Conservation (phyloP, 257 asterid genomes). For the Cynanchum wilfordii region DNA sequence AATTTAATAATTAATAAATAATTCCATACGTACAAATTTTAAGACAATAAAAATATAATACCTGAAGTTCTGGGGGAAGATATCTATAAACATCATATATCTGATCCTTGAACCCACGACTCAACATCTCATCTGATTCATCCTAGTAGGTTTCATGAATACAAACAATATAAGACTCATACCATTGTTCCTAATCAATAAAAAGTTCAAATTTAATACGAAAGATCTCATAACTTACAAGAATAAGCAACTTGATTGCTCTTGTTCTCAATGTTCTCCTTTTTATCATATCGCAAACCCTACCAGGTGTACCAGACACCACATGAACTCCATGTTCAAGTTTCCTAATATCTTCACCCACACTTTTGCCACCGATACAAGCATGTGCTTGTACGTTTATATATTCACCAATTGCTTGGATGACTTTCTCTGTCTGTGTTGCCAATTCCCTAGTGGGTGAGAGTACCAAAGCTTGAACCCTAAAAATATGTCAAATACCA, state of each 20-base stretch:
- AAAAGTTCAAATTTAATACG: background rate
- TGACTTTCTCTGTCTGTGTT: slow-evolving; percentile 85
- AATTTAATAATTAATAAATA: no score
- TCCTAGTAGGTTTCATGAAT: slow-evolving; percentile 41
- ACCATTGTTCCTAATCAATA: background rate
- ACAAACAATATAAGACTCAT: background rate
- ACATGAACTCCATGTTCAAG: slow-evolving; percentile 97
- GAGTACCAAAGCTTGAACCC: slow-evolving; percentile 93
- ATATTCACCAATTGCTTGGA: slow-evolving; percentile 82
- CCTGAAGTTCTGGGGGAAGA: slow-evolving; percentile 99
- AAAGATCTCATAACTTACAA: slow-evolving; percentile 43
- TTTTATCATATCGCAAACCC: slow-evolving; percentile 97
- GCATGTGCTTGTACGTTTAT: slow-evolving; percentile 92
- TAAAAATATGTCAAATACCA: slow-evolving; percentile 14
- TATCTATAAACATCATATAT: slow-evolving; percentile 96
- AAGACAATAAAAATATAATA: background rate
- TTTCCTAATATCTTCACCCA: slow-evolving; percentile 91
- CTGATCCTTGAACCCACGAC: slow-evolving; percentile 98
- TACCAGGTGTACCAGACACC: slow-evolving; percentile 97
- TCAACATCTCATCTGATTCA: slow-evolving; percentile 98
- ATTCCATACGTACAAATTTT: no score
- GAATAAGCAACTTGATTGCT: slow-evolving; percentile 66
- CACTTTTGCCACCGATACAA: slow-evolving; percentile 95
- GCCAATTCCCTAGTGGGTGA: slow-evolving; percentile 99
- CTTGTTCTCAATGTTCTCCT: slow-evolving; percentile 89